Evolutionary conservation across 768 basidiomycete genomes (phyloP).

Genomic region (Suillus luteus): DNA sequence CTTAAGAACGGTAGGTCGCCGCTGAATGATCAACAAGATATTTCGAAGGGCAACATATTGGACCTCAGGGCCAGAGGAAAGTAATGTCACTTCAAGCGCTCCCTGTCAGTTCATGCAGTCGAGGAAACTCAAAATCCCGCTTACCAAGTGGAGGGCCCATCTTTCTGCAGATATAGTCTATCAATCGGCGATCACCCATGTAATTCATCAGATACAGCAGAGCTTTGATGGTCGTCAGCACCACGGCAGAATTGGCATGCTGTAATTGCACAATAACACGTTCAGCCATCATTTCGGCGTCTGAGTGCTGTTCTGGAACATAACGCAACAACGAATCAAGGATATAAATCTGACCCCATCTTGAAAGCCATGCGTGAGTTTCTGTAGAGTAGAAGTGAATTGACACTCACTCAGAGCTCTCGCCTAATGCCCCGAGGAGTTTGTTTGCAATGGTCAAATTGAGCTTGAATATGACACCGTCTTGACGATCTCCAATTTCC

Average conservation of each 20-base stretch:
- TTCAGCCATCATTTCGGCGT: constrained; percentile 95
- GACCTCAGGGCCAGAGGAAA: constrained; percentile 97
- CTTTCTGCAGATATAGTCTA: constrained; percentile 92
- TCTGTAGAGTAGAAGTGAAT: constrained; percentile 8
- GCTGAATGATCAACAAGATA: constrained; percentile 95
- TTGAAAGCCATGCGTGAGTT: constrained; percentile 35
- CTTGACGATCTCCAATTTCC: constrained; percentile 95
- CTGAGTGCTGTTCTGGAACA: constrained; percentile 84
- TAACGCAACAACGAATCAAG: constrained; percentile 91
- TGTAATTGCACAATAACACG: constrained; percentile 91
- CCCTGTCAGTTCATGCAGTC: constrained; percentile 11
- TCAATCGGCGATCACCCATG: constrained; percentile 85
- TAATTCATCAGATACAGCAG: constrained; percentile 98
- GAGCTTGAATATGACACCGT: constrained; percentile 90
- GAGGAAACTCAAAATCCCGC: background rate
- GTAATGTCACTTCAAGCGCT: constrained; percentile 69
- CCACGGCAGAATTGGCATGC: constrained; percentile 99
- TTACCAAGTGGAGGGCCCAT: constrained; percentile 97
- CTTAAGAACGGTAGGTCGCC: constrained; percentile 86
- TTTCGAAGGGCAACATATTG: constrained; percentile 98
- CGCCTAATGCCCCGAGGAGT: constrained; percentile 85
- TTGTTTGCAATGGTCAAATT: constrained; percentile 88
- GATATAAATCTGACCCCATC: constrained; percentile 99
- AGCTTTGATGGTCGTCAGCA: constrained; percentile 96
- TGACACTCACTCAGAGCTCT: constrained; percentile 91